Evolutionary conservation across 208 protist species (phyloP), one percentile per base, ranked within the genome.

Genomic region (Leishmania martiniquensis): DNA sequence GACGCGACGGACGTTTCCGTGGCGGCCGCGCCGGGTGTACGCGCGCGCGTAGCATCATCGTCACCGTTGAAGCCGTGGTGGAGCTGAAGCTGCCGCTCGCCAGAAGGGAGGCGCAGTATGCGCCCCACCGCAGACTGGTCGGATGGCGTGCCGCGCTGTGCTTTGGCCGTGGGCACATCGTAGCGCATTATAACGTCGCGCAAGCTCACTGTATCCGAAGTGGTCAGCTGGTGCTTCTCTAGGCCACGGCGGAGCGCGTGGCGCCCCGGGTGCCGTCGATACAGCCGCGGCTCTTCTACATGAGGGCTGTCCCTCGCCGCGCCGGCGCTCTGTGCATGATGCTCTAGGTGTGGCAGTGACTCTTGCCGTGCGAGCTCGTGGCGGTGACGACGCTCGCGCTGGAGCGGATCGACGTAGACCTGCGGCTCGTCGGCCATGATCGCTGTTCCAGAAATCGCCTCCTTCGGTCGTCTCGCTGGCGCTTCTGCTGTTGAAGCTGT

Each of bases 351-450:
- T 13, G 74, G 45, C 7, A 57, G 79, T 3, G 59, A 71, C 60
- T 75, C 72, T 42, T 70, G 55, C 3, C 74, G 74, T 15, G 74
- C 34, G 9, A 49, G 55, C 20, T 76, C 55, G 74, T 83, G 79
- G 51, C 13, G 79, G 29, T 76, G 79, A 25, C 72, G 79, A 39
- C 74, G 79, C 60, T 78, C 79, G 15, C 51, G 47, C 60, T 79
- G 55, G 15, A 83, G 74, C 32, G 79, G 74, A 47, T 83, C 79
- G 10, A 83, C 79, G 69, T 83, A 79, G 42, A 83, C 73, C 51
- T 67, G 74, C 32, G 74, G 59, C 74, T 69, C 79, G 6, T 75
- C 79, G 0, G 10, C 66, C 54, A 62, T 39, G 32, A 42, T 17
- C 29, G 37, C 63, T n/a, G 17, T 55, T 15, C 4, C 3, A 13